Base-by-base conservation (phyloP, 2,329 filamentous ascomycete genomes). In the Xenosphaeropsis pyriputrescens region DNA sequence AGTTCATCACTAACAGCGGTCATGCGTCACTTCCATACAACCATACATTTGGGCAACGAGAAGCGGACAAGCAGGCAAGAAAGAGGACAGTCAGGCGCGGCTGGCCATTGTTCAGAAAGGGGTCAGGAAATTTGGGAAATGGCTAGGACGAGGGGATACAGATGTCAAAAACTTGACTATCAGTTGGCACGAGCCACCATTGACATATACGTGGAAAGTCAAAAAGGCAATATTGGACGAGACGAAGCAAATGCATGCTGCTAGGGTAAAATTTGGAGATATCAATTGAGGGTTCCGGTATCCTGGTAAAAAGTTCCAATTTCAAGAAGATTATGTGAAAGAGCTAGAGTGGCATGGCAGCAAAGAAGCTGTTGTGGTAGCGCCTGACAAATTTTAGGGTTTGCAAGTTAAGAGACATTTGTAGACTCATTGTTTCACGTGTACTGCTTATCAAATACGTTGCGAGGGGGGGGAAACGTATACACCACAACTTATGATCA, bases 11-110 rank as follows among this genome's bases (percentile, higher is more conserved):
- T 52, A 5, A 43, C 42, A 13, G 45, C 49, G 4, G 43, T 44
- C 5, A 47, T 52, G 19, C 41, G 40, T 26, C 43, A 52, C 35
- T n/a, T 52, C 18, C 40, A 48, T 16, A 26, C 51, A 2, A 43
- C 43, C 15, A 44, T 52, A 13, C 44, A 47, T 11, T 41, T 51
- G 2, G 50, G 49, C 8, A 40, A 38, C 29, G 50, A 52, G 36
- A 50, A 58, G 36, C 54, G 56, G 32, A 52, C 52, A 39, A 55
- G 46, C 34, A 54, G 53, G 45, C 57, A 52, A 2, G 39, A 45
- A 49, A 2, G 45, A 52, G 8, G 59, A 62, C 32, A 43, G 43
- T 6, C 42, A 41, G 17, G 44, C 47, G 5, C 29, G 47, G 17
- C 33, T 50, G 8, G 29, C 37, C 2, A 45, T 47, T 30, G 44